Evolutionary conservation across 176 grass and related monocot species (phyloP).

Genomic region (Panicum miliaceum): DNA sequence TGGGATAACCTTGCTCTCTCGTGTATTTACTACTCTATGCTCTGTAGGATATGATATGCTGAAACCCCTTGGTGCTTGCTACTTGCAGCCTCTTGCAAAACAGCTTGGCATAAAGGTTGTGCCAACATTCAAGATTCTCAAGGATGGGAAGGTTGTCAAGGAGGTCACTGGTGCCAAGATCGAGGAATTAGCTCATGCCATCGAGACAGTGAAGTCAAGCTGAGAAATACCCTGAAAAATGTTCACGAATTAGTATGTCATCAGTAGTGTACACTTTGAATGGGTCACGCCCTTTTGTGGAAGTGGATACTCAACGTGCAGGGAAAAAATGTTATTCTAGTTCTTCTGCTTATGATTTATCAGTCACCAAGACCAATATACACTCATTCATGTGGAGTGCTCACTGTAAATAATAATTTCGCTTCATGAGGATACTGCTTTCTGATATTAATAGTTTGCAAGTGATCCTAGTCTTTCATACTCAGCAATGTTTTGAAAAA

Average conservation of each 20-base stretch:
- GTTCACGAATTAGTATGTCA: slow-evolving; percentile 30
- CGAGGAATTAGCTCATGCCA: slow-evolving; percentile 68
- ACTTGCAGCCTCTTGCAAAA: slow-evolving; percentile 77
- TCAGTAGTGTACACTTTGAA: slow-evolving; percentile 43
- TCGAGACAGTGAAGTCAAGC: slow-evolving; percentile 69
- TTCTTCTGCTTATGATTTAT: slow-evolving; percentile 48
- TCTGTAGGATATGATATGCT: slow-evolving; percentile 11
- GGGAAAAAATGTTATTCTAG: slow-evolving; percentile 37
- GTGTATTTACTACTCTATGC: not conserved
- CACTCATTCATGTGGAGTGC: slow-evolving; percentile 23
- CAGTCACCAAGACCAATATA: slow-evolving; percentile 38
- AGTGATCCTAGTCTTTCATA: slow-evolving; percentile 2
- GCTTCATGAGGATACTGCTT: slow-evolving; percentile 18
- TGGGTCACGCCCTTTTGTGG: slow-evolving; percentile 32
- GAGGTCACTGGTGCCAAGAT: slow-evolving; percentile 92
- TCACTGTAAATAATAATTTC: slow-evolving; percentile 48
- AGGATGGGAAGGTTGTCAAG: slow-evolving; percentile 79
- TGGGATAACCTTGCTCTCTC: slow-evolving; percentile 9
- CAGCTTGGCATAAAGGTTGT: slow-evolving; percentile 86
- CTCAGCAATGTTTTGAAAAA: slow-evolving; percentile 9
- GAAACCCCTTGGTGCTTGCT: slow-evolving; percentile 21
- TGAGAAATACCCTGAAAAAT: slow-evolving; percentile 49
- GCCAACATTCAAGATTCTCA: slow-evolving; percentile 95
- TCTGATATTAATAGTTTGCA: slow-evolving; percentile 31
- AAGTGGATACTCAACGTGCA: slow-evolving; percentile 39